Percentiles rank a stretch among this genome's conserved stretches.
Conservation (phyloP, 2,329 filamentous ascomycete genomes). For the Colletotrichum viniferum region DNA sequence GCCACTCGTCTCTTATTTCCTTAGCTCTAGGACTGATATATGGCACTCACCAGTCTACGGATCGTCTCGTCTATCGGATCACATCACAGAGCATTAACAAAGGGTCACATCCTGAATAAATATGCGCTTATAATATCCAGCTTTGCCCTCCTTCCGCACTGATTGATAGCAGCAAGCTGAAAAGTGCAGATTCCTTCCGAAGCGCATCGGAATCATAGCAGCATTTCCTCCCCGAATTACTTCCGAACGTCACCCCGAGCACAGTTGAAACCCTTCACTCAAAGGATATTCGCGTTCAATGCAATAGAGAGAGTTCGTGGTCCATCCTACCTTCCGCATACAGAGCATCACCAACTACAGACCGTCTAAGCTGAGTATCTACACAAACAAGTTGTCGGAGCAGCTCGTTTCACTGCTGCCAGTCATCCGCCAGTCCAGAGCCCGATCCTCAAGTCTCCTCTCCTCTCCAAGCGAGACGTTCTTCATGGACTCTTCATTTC, state of each 20-base stretch:
- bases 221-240: not conserved
- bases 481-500: not conserved
- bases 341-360: not conserved
- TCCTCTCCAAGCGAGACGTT: not conserved
- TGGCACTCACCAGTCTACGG: not conserved
- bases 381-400: not conserved
- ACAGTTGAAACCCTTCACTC: not conserved
- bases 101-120: not conserved
- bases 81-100: not conserved
- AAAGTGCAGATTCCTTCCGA: not conserved
- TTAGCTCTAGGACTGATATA: not conserved
- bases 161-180: not conserved
- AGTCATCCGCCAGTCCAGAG: not conserved
- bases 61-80: not conserved
- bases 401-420: not conserved
- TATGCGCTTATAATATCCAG: not conserved
- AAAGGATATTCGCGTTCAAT: not conserved
- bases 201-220: not conserved
- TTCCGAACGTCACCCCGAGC: not conserved
- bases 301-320: not conserved
- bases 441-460: not conserved
- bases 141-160: not conserved
- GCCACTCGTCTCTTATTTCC: not conserved
- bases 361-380: not conserved
- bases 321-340: not conserved